These are phyloP conservation scores for Oryza nivara DNA, from an alignment of 176 grass and related monocot genomes.

Conservation along the genomic window DNA sequence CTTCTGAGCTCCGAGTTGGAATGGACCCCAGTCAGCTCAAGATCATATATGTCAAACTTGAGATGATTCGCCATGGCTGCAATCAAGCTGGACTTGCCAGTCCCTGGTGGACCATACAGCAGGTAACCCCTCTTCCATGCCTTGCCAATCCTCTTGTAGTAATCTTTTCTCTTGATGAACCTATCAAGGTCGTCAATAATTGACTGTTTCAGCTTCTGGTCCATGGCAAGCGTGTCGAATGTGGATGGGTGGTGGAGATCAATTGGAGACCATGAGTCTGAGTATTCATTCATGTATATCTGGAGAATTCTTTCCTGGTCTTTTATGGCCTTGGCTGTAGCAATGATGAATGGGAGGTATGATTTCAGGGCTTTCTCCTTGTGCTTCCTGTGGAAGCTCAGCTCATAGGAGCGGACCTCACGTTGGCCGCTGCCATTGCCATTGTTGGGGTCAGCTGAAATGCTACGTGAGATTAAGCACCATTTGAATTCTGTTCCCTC, in stretches of 20 bases:
- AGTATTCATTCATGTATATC: slow-evolving; percentile 60
- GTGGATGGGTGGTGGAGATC: slow-evolving; percentile 83
- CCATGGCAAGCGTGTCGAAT: slow-evolving; percentile 77
- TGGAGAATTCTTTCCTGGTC: slow-evolving; percentile 54
- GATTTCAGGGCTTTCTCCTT: slow-evolving; percentile 65
- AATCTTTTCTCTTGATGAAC: slow-evolving; percentile 82
- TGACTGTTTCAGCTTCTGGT: slow-evolving; percentile 55
- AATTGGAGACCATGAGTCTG: slow-evolving; percentile 54
- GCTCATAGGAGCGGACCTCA: slow-evolving; percentile 49
- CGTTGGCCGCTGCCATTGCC: background rate
- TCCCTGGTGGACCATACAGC: slow-evolving; percentile 82
- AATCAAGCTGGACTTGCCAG: slow-evolving; percentile 94
- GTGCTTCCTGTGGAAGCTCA: slow-evolving; percentile 75
- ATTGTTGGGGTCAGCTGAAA: background rate
- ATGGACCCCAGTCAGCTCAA: slow-evolving; percentile 69
- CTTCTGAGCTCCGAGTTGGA: slow-evolving; percentile 61
- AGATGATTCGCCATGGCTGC: slow-evolving; percentile 91
- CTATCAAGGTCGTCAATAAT: slow-evolving; percentile 68
- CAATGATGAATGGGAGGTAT: slow-evolving; percentile 69
- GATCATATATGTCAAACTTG: slow-evolving; percentile 80
- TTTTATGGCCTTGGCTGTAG: slow-evolving; percentile 59
- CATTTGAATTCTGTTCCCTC: slow-evolving; percentile 63
- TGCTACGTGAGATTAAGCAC: slow-evolving; percentile 15
- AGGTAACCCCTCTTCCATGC: slow-evolving; percentile 96
- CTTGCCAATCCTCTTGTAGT: slow-evolving; percentile 81